Evolutionary conservation across 768 basidiomycete species (phyloP).

Genomic region (Austroboletus eburneus): DNA sequence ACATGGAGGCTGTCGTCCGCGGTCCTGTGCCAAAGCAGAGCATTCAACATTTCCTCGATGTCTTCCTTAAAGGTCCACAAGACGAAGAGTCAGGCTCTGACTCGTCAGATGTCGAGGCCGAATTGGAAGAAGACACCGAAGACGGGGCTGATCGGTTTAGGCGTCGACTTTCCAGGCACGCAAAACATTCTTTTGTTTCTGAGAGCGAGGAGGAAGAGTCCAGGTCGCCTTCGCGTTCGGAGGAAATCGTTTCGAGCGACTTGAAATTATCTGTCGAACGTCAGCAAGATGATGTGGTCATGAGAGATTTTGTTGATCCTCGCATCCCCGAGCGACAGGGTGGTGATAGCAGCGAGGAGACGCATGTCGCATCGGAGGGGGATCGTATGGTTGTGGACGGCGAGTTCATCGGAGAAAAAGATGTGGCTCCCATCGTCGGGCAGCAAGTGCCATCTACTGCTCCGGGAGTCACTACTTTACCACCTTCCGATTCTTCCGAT

Average conservation of each 20-base stretch:
- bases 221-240: conserved; percentile 9
- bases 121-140: conserved; percentile 39
- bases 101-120: conserved; percentile 39
- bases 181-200: conserved; percentile 28
- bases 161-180: conserved; percentile 33
- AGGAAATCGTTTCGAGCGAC: conserved; percentile 33
- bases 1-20: conserved; percentile 41
- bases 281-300: conserved; percentile 3
- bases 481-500: background rate
- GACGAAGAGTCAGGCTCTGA: conserved; percentile 30
- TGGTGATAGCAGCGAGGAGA: conserved; percentile 14
- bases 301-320: conserved; percentile 5
- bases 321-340: background rate
- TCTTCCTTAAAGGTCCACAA: conserved; percentile 17
- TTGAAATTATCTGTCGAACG: background rate
- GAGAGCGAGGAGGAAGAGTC: conserved; percentile 33
- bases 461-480: background rate
- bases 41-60: conserved; percentile 27
- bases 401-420: conserved; percentile 2
- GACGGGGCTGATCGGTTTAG: conserved; percentile 29
- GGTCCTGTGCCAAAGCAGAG: conserved; percentile 32
- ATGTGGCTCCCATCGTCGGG: background rate
- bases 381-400: conserved; percentile 14
- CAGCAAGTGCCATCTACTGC: background rate
- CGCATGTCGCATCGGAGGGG: conserved; percentile 18